Percentiles rank a stretch among this genome's conserved stretches.
Evolutionary conservation across 176 grass and related monocot genomes (phyloP).

Genomic region (Olyra latifolia): DNA sequence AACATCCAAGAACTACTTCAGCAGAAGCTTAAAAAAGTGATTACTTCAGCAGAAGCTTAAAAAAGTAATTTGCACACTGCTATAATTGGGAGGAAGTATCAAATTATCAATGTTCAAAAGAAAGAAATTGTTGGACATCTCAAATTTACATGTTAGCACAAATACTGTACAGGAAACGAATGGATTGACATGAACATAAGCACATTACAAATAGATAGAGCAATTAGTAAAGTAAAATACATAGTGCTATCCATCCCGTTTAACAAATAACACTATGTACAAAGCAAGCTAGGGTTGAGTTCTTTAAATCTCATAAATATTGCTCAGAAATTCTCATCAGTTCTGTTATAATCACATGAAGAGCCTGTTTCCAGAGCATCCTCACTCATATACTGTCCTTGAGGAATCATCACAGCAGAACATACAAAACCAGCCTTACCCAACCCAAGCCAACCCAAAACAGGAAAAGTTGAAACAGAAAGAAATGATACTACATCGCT

Average conservation of each 20-base stretch:
- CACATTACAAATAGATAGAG: background rate
- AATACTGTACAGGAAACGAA: background rate
- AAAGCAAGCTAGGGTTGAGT: background rate
- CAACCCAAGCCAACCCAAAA: background rate
- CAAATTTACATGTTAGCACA: background rate
- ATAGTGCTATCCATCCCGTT: no score
- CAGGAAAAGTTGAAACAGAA: background rate
- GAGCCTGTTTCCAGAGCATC: background rate
- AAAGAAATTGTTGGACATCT: background rate
- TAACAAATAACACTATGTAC: background rate
- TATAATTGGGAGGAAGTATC: background rate
- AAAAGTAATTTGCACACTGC: background rate
- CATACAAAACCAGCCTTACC: background rate
- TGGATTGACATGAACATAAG: background rate
- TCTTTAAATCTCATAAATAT: background rate
- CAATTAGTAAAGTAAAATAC: background rate
- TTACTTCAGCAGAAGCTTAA: no score
- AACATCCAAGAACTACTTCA: background rate
- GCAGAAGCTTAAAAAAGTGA: no score
- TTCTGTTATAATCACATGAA: constrained; percentile 6
- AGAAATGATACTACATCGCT: background rate
- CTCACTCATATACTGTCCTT: constrained; percentile 7
- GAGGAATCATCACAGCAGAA: background rate
- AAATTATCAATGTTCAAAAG: background rate
- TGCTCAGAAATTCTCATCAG: constrained; percentile 10